Percentiles rank a stretch among this genome's conserved stretches.
Evolutionary conservation across 331 rosid genomes (phyloP).

Genomic region (Erythrophleum ivorense): DNA sequence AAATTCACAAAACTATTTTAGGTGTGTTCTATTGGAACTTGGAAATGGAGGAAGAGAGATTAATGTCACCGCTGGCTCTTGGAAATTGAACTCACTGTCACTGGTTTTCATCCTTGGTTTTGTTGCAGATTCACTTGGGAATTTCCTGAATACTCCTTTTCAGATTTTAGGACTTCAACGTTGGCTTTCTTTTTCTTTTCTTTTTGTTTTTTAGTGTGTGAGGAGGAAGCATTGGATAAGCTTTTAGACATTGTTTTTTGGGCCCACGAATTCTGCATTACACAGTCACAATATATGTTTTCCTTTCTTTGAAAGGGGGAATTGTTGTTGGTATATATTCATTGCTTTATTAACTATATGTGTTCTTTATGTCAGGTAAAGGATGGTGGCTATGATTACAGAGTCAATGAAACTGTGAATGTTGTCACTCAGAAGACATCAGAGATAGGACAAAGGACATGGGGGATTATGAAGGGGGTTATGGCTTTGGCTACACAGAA

Average conservation of each 20-base stretch:
- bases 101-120: not conserved
- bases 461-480: constrained; percentile 99
- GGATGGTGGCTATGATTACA: constrained; percentile 97
- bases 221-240: constrained; percentile 1
- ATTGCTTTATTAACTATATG: constrained; percentile 15
- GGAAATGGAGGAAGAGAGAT: not conserved
- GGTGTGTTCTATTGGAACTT: constrained; percentile 29
- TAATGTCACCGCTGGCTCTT: not conserved
- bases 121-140: constrained; percentile 21
- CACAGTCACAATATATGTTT: constrained; percentile 8
- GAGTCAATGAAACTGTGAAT: constrained; percentile 93
- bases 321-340: not conserved
- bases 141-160: constrained; percentile 28
- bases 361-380: constrained; percentile 64
- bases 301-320: constrained; percentile 8
- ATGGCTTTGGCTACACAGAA: constrained; percentile 95
- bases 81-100: not conserved
- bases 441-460: constrained; percentile 91
- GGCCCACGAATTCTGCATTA: constrained; percentile 10
- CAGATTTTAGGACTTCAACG: not conserved
- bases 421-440: constrained; percentile 93
- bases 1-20: not conserved
- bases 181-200: not conserved
- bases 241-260: constrained; percentile 15
- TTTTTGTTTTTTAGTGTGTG: not conserved